Evolutionary conservation across 78 protist species (phyloP).

Genomic region (Pelomyxa schiedti): DNA sequence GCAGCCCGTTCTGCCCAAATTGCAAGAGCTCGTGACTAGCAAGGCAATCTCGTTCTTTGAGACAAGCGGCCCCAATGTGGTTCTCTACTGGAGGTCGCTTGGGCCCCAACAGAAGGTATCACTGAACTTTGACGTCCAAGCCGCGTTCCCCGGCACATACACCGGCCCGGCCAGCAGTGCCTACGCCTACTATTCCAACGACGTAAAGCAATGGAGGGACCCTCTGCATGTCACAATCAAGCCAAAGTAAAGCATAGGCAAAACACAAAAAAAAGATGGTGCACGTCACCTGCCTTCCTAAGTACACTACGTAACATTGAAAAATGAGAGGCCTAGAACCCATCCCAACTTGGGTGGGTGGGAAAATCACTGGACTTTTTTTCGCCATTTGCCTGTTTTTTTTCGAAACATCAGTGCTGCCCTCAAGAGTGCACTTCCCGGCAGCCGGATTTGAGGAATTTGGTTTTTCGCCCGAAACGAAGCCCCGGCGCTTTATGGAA

Average conservation of each 20-base stretch:
- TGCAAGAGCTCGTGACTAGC: neutral
- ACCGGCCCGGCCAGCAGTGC: neutral
- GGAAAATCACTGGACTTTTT: too few species aligned
- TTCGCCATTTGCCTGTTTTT: too few species aligned
- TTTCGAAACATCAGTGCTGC: too few species aligned
- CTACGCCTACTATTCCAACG: slow-evolving; percentile 13
- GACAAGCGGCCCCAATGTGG: slow-evolving; percentile 16
- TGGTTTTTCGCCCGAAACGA: too few species aligned
- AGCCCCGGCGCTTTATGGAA: too few species aligned
- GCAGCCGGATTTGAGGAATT: too few species aligned
- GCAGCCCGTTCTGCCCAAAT: slow-evolving; percentile 5
- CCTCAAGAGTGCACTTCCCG: too few species aligned
- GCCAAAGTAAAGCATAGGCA: neutral
- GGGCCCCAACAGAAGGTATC: neutral
- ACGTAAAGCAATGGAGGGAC: neutral
- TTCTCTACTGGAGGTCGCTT: slow-evolving; percentile 20
- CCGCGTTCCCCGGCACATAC: slow-evolving; percentile 2
- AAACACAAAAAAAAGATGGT: neutral
- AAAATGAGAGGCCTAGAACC: too few species aligned
- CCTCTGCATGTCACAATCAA: slow-evolving; percentile 1
- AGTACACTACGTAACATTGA: too few species aligned
- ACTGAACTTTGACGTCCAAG: slow-evolving; percentile 7
- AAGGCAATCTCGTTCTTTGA: neutral
- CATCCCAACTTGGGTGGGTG: too few species aligned
- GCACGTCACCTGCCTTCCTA: too few species aligned